Evolutionary conservation across 73 alveolate species (phyloP), one percentile per base, ranked within the genome.

Genomic region (Stentor roeselii): DNA sequence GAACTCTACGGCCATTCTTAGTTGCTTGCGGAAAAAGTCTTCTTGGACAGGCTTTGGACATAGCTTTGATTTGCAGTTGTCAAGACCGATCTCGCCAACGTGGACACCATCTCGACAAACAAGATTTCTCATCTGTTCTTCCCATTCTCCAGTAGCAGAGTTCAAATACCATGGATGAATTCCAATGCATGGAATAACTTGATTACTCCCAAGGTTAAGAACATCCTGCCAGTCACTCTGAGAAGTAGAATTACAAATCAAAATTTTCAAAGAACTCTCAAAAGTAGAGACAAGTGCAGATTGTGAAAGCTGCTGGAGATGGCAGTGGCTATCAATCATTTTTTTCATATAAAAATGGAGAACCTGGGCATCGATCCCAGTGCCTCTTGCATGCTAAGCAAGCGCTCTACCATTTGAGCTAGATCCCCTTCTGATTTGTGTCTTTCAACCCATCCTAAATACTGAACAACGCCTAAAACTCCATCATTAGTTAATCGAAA

Each of bases 101-200:
- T 67, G 37, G 0, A 67, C 37, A 1, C 2, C 37, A 2, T 36
- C 15, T 30, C 27, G 14, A 30, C 27, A 0, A 27, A 67, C 15
- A 11, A 30, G 37, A 34, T 15, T 32, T 30, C 34, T 27, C 37
- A 67, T n/a, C 34, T 32, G 21, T 67, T 67, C 80, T 67, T 30
- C 37, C 37, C 80, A 67, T 21, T 27, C 41, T 21, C 21, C 50
- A 30, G 37, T 30, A 27, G 41, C 37, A 67, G 2, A 21, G 34
- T n/a, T 30, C 21, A 67, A 14, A 67, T 67, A 67, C 80, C 80
- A 67, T 21, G 80, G 80, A 34, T 67, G 80, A 67, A 67, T 67
- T 30, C 80, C 80, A 21, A 67, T 67, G 2, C 80, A 67, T 21
- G 80, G 80, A 67, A 67, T 67, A 50, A 50, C 67, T 50, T 50